These are phyloP conservation scores for Mollisiaceae sp. DNA, from an alignment of 2,329 filamentous ascomycete species.

Conservation along the genomic window DNA sequence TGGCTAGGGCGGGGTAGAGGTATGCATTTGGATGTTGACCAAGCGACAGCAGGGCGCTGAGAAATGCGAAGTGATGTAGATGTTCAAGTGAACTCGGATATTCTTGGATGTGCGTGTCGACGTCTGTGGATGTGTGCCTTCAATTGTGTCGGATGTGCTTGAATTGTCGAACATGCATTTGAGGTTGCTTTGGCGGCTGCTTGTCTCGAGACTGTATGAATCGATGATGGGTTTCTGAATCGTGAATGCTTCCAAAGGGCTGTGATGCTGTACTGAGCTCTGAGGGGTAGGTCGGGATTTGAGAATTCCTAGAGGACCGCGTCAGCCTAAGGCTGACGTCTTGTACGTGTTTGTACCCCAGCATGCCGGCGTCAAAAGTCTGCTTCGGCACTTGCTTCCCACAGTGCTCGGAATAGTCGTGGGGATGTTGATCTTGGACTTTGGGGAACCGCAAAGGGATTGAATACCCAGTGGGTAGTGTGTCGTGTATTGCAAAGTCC, in stretches of 20 bases:
- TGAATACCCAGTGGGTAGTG: background rate
- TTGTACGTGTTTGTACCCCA: constrained; percentile 1
- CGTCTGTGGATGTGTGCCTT: background rate
- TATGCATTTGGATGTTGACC: background rate
- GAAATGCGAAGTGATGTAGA: background rate
- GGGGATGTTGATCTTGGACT: background rate
- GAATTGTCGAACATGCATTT: background rate
- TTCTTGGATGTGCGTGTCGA: background rate
- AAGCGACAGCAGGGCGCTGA: background rate
- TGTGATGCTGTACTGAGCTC: constrained; percentile 1
- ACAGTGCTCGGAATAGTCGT: constrained; percentile 1
- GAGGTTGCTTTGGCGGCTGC: background rate
- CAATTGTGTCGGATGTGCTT: background rate
- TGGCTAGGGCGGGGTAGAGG: background rate
- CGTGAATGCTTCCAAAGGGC: background rate
- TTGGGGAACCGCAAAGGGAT: background rate
- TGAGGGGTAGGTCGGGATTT: background rate
- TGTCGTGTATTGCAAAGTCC: background rate
- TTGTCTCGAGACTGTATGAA: no score
- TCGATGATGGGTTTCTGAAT: background rate
- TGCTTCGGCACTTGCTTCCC: no score
- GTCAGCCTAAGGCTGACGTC: constrained; percentile 1
- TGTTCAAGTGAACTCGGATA: background rate
- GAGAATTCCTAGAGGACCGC: background rate
- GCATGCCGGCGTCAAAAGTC: constrained; percentile 2